Percentiles rank a stretch among this genome's conserved stretches.
These are phyloP conservation scores for Chalciporus chontae DNA, from an alignment of 768 basidiomycete species.

Conservation along the genomic window DNA sequence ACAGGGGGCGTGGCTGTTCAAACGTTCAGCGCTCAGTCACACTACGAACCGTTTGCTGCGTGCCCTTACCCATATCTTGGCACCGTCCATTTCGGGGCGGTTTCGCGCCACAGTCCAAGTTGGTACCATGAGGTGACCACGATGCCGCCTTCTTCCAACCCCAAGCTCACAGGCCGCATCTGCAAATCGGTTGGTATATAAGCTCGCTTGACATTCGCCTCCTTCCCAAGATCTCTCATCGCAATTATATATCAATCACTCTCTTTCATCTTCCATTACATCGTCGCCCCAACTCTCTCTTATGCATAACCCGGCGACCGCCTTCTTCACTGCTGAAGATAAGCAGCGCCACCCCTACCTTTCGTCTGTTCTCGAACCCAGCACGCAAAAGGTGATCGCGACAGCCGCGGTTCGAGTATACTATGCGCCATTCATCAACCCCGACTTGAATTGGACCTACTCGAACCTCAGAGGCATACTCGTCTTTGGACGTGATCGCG, in stretches of 20 bases:
- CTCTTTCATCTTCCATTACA: constrained; percentile 15
- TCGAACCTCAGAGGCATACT: constrained; percentile 59
- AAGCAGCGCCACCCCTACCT: constrained; percentile 37
- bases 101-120: constrained; percentile 29
- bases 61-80: constrained; percentile 28
- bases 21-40: too few relatives aligned
- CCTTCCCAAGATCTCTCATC: constrained; percentile 15
- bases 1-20: constrained; percentile 18
- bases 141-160: constrained; percentile 30
- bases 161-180: constrained; percentile 19
- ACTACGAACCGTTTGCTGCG: constrained; percentile 17
- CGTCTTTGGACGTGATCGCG: constrained; percentile 44
- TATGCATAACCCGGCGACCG: constrained; percentile 31
- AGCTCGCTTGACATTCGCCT: constrained; percentile 14
- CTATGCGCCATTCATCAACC: constrained; percentile 50
- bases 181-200: constrained; percentile 33
- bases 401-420: constrained; percentile 57
- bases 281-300: constrained; percentile 7
- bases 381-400: constrained; percentile 47
- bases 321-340: constrained; percentile 36
- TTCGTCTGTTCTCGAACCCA: constrained; percentile 37
- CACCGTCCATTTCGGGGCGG: constrained; percentile 28
- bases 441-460: constrained; percentile 53
- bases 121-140: constrained; percentile 33
- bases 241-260: constrained; percentile 11